Evolutionary conservation across 352 stramenopile species (phyloP), one percentile per base, ranked within the genome.

Genomic region (Aphanomyces stellatus): DNA sequence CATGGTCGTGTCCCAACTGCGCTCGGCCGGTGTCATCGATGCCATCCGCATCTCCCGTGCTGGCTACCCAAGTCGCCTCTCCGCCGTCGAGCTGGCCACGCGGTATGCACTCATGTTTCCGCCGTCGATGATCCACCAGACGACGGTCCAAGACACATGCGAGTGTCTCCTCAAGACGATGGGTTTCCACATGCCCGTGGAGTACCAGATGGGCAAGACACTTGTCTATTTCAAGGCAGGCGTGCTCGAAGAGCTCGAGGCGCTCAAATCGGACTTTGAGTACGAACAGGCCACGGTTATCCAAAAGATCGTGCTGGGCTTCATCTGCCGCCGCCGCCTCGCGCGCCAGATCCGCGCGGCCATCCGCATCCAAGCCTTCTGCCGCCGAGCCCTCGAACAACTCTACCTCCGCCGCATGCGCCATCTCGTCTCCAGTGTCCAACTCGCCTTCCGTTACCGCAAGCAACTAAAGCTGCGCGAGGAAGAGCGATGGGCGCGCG

Each of bases 171-270:
- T 95, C 85, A 73, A 70, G 15, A 82, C 82, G 15, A 93, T 93
- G 42, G 87, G 86, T 24, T 83, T 85, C 24, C 88, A 91, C 72
- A 81, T 85, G 11, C 87, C 87, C 6, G 69, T 95, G 19, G 87
- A 95, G 71, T 95, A 90, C 51, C 87, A 95, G 62, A 94, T 95
- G 80, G 87, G 87, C 37, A 98, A 98, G 71, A 98, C 89, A n/a
- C 82, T 95, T 19, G 85, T 98, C 22, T 99, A 98, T 81, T 98
- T 98, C 76, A 95, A 96, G 75, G 91, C 93, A 53, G 94, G 94
- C 55, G 91, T 96, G 30, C 89, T 98, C 75, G 95, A 99, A 74
- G 81, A 90, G 68, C 80, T 98, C 17, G 95, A 99, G 74, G 87
- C 85, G 19, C 93, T 95, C 85, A 95, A 95, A 75, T 93, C 85